Percentiles rank a stretch among this genome's conserved stretches.
Evolutionary conservation across 495 filamentous ascomycete species (phyloP).

Genomic region (Penicillium samsonianum): DNA sequence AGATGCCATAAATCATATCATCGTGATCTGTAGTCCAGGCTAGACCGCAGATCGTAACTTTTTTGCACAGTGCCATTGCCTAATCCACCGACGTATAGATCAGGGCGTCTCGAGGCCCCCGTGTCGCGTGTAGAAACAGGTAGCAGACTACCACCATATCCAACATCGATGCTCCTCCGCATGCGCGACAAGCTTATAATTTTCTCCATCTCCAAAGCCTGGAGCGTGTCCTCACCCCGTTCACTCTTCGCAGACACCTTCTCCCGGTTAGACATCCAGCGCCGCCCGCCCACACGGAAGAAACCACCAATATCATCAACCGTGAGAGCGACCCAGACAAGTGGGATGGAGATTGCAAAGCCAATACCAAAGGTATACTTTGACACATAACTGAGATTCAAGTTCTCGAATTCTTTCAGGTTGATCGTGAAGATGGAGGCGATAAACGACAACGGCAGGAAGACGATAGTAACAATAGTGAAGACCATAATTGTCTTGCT

Average conservation of each 20-base stretch:
- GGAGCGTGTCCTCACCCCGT: slow-evolving; percentile 7
- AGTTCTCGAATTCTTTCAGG: slow-evolving; percentile 51
- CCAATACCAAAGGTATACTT: slow-evolving; percentile 69
- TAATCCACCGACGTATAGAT: slow-evolving; percentile 17
- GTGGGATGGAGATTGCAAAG: slow-evolving; percentile 63
- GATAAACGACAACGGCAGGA: slow-evolving; percentile 69
- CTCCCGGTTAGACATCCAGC: slow-evolving; percentile 27
- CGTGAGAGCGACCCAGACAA: slow-evolving; percentile 59
- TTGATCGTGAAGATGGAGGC: slow-evolving; percentile 68
- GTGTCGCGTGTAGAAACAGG: slow-evolving; percentile 39
- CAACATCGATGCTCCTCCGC: slow-evolving; percentile 33
- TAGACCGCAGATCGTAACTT: slow-evolving; percentile 24
- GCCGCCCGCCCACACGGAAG: slow-evolving; percentile 32
- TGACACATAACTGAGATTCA: slow-evolving; percentile 58
- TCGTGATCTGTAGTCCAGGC: slow-evolving; percentile 25
- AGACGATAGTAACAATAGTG: slow-evolving; percentile 70
- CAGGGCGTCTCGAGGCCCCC: slow-evolving; percentile 9
- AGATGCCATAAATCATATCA: slow-evolving; percentile 21
- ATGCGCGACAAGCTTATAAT: slow-evolving; percentile 32
- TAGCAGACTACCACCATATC: slow-evolving; percentile 34
- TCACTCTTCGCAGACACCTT: slow-evolving; percentile 3
- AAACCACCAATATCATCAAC: slow-evolving; percentile 56
- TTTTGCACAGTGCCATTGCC: slow-evolving; percentile 16
- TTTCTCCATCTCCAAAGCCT: slow-evolving; percentile 35
- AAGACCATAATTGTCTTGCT: slow-evolving; percentile 76